phyloP scores from a whole-genome alignment of 768 basidiomycete species.

The Suillus subluteus region DNA sequence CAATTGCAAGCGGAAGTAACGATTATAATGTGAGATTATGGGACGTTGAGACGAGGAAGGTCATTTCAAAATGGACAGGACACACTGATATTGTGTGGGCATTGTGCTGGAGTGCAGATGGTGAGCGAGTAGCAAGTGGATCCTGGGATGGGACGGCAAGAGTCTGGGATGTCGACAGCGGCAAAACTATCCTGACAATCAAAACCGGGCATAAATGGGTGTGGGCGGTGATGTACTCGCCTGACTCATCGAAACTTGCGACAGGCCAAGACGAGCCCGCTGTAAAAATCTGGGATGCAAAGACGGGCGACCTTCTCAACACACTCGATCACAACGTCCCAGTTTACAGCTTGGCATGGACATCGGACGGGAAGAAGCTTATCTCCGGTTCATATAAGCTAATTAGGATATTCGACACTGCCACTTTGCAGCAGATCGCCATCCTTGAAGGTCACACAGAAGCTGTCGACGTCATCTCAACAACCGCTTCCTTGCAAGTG shows the following conservation, averaged over 20 bases:
- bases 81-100: neutral
- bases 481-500: neutral
- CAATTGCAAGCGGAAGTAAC: neutral
- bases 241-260: neutral
- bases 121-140: neutral
- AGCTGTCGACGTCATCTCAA: no score
- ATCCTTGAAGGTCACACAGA: neutral
- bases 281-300: neutral
- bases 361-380: neutral
- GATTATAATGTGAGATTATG: no score
- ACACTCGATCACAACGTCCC: no score
- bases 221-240: neutral
- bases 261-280: neutral
- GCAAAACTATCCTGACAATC: neutral
- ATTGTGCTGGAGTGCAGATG: neutral
- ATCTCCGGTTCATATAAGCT: neutral
- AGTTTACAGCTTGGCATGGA: slow-evolving; percentile 1
- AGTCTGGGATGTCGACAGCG: neutral
- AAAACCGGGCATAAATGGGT: no score
- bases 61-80: neutral
- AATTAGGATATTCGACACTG: neutral
- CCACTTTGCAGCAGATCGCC: neutral
- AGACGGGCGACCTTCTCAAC: neutral
- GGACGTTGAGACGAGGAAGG: neutral
- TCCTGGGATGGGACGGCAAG: no score